Percentiles rank a stretch among this genome's conserved stretches.
These are phyloP conservation scores for Leccinum subrobustum DNA, from an alignment of 1,284 basidiomycete genomes.

Conservation along the genomic window DNA sequence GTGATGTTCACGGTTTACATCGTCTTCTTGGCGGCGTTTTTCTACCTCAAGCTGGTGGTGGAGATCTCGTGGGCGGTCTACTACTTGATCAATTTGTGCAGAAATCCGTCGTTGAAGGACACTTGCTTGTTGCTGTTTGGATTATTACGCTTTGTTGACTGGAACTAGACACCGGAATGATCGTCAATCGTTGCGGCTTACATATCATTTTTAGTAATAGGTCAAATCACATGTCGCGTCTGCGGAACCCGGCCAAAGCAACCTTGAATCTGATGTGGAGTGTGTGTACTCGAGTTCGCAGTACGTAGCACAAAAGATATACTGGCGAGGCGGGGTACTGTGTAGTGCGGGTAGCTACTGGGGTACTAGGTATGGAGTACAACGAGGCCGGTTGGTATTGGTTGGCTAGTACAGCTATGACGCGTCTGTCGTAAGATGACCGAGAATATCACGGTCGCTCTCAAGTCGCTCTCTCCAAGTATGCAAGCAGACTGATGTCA, in stretches of 20 bases:
- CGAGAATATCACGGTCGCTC: not conserved
- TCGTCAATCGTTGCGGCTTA: not conserved
- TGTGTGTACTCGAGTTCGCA: not conserved
- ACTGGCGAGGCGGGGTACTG: not conserved
- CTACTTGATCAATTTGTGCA: slow-evolving; percentile 29
- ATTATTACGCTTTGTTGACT: slow-evolving; percentile 29
- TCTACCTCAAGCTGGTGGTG: slow-evolving; percentile 30
- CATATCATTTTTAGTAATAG: not conserved
- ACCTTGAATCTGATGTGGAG: not conserved
- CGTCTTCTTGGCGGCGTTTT: slow-evolving; percentile 25
- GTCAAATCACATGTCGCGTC: not conserved
- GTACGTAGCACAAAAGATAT: not conserved
- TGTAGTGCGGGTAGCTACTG: not conserved
- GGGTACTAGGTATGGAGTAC: not conserved
- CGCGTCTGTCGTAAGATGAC: not conserved
- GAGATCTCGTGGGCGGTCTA: slow-evolving; percentile 32
- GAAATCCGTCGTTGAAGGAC: slow-evolving; percentile 29
- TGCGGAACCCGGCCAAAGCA: not conserved
- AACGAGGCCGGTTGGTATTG: not conserved
- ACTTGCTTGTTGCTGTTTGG: slow-evolving; percentile 23
- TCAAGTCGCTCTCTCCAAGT: not conserved
- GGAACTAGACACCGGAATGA: slow-evolving; percentile 23
- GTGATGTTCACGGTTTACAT: slow-evolving; percentile 26
- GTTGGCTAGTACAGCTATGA: not conserved
- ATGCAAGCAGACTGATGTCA: not conserved